Evolutionary conservation across 2,329 filamentous ascomycete species (phyloP), one percentile per base, ranked within the genome.

Genomic region (Xylaria sp.): DNA sequence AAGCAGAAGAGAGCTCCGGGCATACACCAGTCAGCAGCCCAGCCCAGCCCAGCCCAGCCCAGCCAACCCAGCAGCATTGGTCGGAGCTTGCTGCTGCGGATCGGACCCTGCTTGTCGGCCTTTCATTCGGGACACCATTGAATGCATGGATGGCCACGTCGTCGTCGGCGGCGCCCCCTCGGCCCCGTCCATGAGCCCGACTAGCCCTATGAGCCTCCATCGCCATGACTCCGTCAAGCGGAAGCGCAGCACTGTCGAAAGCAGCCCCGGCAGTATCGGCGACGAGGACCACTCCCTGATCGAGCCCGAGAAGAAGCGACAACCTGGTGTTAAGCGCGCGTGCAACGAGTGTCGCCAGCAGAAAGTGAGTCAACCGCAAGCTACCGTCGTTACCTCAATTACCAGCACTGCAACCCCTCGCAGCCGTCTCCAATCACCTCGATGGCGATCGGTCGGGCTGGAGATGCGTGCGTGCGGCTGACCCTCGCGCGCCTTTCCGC

Each of bases 321-420:
- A 90, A 73, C 89, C 90, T 31, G 89, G 89, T 64, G 90, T 91
- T 58, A 94, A 95, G 83, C 87, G 93, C 76, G 92, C 92, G 6
- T 95, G 92, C 81, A 94, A 94, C 78, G 92, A 95, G 80, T 95
- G 92, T 78, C 87, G 92, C 70, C 92, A 95, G 82, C 92, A 95
- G 81, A 95, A 95, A 85, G 92, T 93, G 82, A 86, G 84, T 85
- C 67, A 64, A 60, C 60, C 52, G 39, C 34, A 34, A 63, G 13
- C 50, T 39, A 60, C 50, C 41, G 55, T 51, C 61, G 59, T 44
- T 41, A 56, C 52, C 46, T 5, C 60, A 34, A 44, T 41, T 37
- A 37, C 34, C 41, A 66, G 20, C 64, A 12, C 37, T 39, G 59
- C 44, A 44, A 55, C 50, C 57, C 52, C 62, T 25, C 44, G 10